Evolutionary conservation across 805 yeast species (phyloP).

Genomic region (Starmerella sirachaensis): DNA sequence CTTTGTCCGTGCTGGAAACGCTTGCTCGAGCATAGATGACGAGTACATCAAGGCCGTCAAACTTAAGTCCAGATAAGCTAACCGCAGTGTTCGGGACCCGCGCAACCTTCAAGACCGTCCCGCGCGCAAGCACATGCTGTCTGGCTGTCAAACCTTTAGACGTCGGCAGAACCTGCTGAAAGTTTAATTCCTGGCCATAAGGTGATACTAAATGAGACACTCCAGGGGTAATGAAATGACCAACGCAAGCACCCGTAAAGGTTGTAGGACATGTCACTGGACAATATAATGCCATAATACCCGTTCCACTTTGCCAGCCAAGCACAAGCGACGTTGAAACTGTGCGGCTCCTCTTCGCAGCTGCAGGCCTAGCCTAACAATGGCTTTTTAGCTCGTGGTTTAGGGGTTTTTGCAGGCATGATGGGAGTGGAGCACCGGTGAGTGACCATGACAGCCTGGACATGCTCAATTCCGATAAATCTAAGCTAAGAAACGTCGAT

Average conservation of each 20-base stretch:
- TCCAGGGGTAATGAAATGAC: conserved; percentile 5
- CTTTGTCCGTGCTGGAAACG: neutral
- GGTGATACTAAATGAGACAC: conserved; percentile 1
- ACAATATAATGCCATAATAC: conserved; percentile 9
- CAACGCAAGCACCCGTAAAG: conserved; percentile 3
- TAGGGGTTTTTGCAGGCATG: no score
- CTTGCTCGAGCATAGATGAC: conserved; percentile 1
- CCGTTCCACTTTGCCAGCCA: no score
- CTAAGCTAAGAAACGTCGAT: no score
- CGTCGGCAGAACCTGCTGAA: neutral
- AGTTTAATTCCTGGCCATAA: conserved; percentile 8
- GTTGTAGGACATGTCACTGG: neutral
- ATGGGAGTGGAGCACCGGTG: no score
- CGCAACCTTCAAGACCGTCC: neutral
- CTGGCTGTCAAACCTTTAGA: neutral
- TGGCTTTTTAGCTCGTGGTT: no score
- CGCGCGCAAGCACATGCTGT: neutral
- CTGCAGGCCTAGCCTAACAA: no score
- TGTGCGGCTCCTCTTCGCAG: no score
- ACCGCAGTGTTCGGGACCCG: no score
- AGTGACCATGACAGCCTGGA: no score
- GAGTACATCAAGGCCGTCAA: neutral
- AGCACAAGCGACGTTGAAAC: no score
- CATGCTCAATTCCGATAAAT: no score
- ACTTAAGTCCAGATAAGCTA: neutral